Evolutionary conservation across 768 basidiomycete genomes (phyloP).

Genomic region (Mrakia gelida): DNA sequence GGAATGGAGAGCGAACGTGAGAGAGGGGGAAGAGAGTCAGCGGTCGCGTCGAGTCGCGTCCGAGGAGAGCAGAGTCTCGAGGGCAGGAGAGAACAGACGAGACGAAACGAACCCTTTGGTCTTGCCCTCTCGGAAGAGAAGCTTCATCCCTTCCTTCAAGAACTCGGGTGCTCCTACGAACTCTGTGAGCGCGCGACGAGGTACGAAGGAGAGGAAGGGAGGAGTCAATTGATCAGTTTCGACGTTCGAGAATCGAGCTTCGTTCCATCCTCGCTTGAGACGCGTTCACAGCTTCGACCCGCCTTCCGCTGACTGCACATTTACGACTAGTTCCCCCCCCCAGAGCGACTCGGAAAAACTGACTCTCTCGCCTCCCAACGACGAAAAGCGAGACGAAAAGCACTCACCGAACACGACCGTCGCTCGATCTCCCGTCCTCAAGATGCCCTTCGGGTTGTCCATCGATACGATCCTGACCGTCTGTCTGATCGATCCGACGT

Average conservation of each 20-base stretch:
- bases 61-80: background rate
- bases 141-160: constrained; percentile 86
- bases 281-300: too few relatives aligned
- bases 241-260: too few relatives aligned
- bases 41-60: background rate
- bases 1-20: background rate
- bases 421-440: constrained; percentile 91
- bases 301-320: too few relatives aligned
- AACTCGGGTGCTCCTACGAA: constrained; percentile 61
- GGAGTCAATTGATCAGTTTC: too few relatives aligned
- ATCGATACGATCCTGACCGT: constrained; percentile 37
- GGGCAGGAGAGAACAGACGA: background rate
- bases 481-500: constrained; percentile 36
- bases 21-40: background rate
- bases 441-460: constrained; percentile 78
- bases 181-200: constrained; percentile 42
- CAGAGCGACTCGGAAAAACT: too few relatives aligned
- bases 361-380: too few relatives aligned
- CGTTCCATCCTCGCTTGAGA: too few relatives aligned
- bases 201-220: too few relatives aligned
- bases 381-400: too few relatives aligned
- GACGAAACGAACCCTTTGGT: constrained; percentile 61
- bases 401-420: constrained; percentile 69
- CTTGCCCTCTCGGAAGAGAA: constrained; percentile 90
- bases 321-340: too few relatives aligned